phyloP scores from a whole-genome alignment of 176 grass and related monocot species.

The Eremochloa ophiuroides region DNA sequence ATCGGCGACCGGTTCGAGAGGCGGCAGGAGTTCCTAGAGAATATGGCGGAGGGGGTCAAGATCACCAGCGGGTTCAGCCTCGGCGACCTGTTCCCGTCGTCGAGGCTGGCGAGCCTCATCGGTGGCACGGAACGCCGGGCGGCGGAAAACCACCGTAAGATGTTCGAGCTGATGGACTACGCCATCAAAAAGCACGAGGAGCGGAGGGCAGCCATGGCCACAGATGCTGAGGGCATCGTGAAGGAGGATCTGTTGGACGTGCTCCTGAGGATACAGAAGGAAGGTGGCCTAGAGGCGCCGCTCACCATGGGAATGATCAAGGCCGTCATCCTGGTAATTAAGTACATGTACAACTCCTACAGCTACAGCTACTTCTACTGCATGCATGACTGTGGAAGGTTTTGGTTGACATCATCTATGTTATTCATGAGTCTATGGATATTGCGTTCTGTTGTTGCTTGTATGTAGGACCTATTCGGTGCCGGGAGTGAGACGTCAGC shows the following conservation, averaged over 20 bases:
- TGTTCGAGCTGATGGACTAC: constrained; percentile 26
- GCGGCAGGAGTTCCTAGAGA: constrained; percentile 1
- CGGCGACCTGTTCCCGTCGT: constrained; percentile 36
- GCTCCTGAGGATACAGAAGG: constrained; percentile 31
- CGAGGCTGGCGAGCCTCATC: constrained; percentile 1
- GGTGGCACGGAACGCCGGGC: background rate
- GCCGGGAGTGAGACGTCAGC: constrained; percentile 2
- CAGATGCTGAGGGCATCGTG: background rate
- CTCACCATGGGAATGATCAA: constrained; percentile 39
- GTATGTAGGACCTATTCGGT: constrained; percentile 19
- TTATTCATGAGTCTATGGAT: background rate
- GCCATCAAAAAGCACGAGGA: constrained; percentile 29
- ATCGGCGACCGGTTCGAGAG: constrained; percentile 16
- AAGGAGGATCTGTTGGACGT: constrained; percentile 24
- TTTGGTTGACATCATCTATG: background rate
- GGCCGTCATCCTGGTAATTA: constrained; percentile 10
- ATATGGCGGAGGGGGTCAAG: background rate
- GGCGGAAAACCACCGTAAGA: background rate
- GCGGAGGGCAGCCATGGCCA: background rate
- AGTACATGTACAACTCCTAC: no score
- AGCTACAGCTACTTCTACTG: no score
- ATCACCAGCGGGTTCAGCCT: constrained; percentile 16
- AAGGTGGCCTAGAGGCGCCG: constrained; percentile 13
- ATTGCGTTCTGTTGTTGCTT: background rate
- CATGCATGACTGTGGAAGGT: background rate